These are phyloP conservation scores for Rhizopogon rudus DNA, from an alignment of 768 basidiomycete species.

Conservation along the genomic window DNA sequence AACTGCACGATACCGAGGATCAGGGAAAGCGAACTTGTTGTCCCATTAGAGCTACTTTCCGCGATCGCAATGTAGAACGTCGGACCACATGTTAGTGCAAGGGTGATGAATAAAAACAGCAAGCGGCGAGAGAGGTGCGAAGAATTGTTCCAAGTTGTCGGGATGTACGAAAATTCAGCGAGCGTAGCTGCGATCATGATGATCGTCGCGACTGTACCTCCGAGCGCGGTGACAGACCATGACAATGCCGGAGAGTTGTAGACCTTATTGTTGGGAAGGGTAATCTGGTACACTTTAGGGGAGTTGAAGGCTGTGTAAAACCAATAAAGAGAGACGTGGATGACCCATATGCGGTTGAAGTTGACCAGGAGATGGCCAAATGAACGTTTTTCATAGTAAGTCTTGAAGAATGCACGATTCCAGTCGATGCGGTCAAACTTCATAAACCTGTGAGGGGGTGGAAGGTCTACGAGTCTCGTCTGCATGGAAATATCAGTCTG, in stretches of 20 bases:
- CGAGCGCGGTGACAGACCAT: constrained; percentile 92
- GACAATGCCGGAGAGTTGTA: constrained; percentile 71
- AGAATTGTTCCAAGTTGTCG: constrained; percentile 98
- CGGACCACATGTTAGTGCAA: constrained; percentile 88
- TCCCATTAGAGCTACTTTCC: constrained; percentile 51
- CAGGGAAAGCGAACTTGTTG: constrained; percentile 68
- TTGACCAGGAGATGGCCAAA: constrained; percentile 97
- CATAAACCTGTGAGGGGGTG: constrained; percentile 92
- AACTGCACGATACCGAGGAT: constrained; percentile 97
- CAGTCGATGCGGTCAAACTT: constrained; percentile 96
- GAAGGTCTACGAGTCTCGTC: constrained; percentile 87
- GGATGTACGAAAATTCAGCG: constrained; percentile 95
- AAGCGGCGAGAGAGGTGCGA: constrained; percentile 92
- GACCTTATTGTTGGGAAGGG: constrained; percentile 27
- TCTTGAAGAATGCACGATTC: constrained; percentile 97
- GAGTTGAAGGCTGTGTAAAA: constrained; percentile 96
- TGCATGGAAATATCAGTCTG: constrained; percentile 24
- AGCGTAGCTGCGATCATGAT: constrained; percentile 97
- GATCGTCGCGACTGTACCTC: constrained; percentile 90
- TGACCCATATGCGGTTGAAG: constrained; percentile 99
- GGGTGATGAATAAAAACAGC: constrained; percentile 83
- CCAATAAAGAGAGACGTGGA: constrained; percentile 92
- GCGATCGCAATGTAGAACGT: constrained; percentile 93
- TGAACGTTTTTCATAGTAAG: constrained; percentile 95
- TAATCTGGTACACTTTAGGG: constrained; percentile 70